phyloP scores from a whole-genome alignment of 495 filamentous ascomycete genomes.

The Letharia lupina region DNA sequence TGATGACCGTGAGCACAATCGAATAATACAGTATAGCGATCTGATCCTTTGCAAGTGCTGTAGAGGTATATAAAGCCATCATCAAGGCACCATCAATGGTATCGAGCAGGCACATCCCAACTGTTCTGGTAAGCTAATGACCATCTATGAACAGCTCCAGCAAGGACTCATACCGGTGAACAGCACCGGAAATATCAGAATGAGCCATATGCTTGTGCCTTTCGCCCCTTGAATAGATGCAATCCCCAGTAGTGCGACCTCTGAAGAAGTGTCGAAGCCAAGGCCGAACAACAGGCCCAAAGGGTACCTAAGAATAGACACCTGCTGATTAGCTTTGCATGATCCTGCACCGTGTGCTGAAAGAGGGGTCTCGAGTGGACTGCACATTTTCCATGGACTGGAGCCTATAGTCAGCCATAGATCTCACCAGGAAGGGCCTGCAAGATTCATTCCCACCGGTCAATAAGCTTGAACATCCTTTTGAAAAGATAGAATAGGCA shows the following conservation, averaged over 20 bases:
- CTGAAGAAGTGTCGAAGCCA: conserved; percentile 92
- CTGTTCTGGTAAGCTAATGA: conserved; percentile 29
- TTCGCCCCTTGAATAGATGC: conserved; percentile 74
- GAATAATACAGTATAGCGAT: conserved; percentile 92
- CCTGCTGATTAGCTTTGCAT: neutral
- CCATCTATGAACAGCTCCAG: neutral
- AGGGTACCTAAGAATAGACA: neutral
- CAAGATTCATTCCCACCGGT: conserved; percentile 40
- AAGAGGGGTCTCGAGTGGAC: conserved; percentile 27
- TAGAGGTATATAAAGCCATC: conserved; percentile 85
- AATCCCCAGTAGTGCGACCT: conserved; percentile 87
- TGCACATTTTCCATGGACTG: conserved; percentile 95
- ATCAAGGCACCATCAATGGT: conserved; percentile 89
- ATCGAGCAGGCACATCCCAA: conserved; percentile 86
- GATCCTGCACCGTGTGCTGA: neutral
- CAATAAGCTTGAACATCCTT: conserved; percentile 72
- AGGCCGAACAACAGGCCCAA: conserved; percentile 84
- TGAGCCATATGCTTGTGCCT: conserved; percentile 88
- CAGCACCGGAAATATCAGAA: conserved; percentile 81
- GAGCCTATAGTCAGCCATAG: neutral
- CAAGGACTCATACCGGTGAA: conserved; percentile 62
- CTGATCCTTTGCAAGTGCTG: conserved; percentile 60
- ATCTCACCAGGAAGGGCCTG: conserved; percentile 7
- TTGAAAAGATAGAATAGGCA: conserved; percentile 64
- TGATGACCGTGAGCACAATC: conserved; percentile 77